Evolutionary conservation across 176 grass and related monocot species (phyloP), one percentile per base, ranked within the genome.

Genomic region (Rhynchospora pubera): DNA sequence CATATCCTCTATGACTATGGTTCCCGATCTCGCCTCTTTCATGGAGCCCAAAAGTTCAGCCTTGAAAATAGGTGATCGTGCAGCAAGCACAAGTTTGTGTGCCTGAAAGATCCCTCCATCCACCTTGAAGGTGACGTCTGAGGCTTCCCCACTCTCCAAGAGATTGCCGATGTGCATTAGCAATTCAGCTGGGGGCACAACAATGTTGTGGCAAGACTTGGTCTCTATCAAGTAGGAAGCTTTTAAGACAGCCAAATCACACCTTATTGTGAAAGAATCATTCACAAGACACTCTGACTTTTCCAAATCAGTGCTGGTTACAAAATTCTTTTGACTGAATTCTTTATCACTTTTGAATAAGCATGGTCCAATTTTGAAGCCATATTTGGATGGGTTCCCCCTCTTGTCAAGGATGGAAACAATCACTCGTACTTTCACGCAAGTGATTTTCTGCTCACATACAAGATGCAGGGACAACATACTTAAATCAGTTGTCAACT

Each of bases 1-100:
- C 57, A 90, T 90, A 75, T 80, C 84, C 2, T 21, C 23, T 56
- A 90, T 39, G 59, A 79, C 50, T 0, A 87, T 77, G n/a, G 5
- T 18, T n/a, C 15, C 28, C 0, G 28, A 55, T 15, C 0, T 6
- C 4, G 34, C 34, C 85, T 84, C 88, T 82, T 75, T 57, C 80
- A 87, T 80, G 68, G 48, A 2, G 3, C 34, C 34, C 34, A 39
- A 39, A 39, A 39, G 34, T 2, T 83, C 80, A 42, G 86, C 72
- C 84, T 84, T 0, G 80, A 42, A 0, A 79, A 78, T 5, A 84
- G 80, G 9, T 83, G 19, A 18, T 39, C 34, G 34, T 39, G 34
- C 34, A 39, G 2, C 34, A 39, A 39, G 34, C 34, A 39, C 34
- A 39, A 0, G 0, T 6, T 18, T 79, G 69, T 86, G 84, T 3